A percentile compares a stretch with the other conserved stretches of the same genome.
Conservation (phyloP, 2,329 filamentous ascomycete species). For the Apiospora kogelbergensis region DNA sequence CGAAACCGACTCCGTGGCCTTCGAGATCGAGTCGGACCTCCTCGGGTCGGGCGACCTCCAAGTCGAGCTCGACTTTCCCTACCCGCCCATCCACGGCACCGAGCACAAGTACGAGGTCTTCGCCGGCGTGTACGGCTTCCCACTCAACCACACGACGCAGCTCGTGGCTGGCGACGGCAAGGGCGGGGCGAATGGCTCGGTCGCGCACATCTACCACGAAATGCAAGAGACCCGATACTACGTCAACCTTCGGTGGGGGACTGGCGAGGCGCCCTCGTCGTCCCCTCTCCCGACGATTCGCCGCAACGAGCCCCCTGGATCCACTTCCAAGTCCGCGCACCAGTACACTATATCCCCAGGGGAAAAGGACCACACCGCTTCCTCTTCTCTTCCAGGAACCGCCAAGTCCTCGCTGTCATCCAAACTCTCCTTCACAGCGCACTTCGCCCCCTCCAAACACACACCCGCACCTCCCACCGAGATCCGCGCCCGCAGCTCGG, state of each 20-base stretch:
- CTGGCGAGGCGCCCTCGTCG: slow-evolving; percentile 9
- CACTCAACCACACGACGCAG: slow-evolving; percentile 37
- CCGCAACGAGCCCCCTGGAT: slow-evolving; percentile 24
- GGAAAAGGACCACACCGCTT: neutral
- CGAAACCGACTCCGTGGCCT: slow-evolving; percentile 36
- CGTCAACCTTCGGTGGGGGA: slow-evolving; percentile 36
- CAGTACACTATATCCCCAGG: slow-evolving; percentile 30
- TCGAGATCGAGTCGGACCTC: slow-evolving; percentile 37
- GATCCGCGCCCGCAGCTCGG: slow-evolving; percentile 25
- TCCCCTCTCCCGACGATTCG: slow-evolving; percentile 21
- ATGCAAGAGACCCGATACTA: slow-evolving; percentile 39
- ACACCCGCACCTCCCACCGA: slow-evolving; percentile 23
- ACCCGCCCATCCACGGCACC: slow-evolving; percentile 38
- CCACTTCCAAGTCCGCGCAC: slow-evolving; percentile 28
- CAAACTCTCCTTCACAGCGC: slow-evolving; percentile 32
- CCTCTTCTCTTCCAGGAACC: neutral
- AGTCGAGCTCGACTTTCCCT: slow-evolving; percentile 43
- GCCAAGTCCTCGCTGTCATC: neutral
- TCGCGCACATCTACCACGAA: slow-evolving; percentile 36
- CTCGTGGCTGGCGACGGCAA: slow-evolving; percentile 18
- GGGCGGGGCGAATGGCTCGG: neutral
- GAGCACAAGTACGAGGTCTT: slow-evolving; percentile 46
- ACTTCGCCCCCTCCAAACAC: slow-evolving; percentile 31
- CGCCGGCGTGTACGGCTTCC: slow-evolving; percentile 39
- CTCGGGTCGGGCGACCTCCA: slow-evolving; percentile 32